Conservation (phyloP, 352 stramenopile species). For the Pythium guiyangense region DNA sequence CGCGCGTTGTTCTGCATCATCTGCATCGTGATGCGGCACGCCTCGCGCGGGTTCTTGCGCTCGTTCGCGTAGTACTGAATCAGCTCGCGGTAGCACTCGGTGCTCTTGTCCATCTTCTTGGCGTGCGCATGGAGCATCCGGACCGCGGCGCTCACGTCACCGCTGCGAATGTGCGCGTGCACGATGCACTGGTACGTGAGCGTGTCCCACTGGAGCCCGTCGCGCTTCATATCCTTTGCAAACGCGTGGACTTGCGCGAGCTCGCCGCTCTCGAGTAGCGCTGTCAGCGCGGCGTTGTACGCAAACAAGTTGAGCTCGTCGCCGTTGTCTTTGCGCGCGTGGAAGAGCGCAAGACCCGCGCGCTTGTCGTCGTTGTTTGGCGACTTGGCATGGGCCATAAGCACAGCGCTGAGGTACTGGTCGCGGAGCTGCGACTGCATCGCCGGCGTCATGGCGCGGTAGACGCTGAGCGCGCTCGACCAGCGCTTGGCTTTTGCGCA, state of each 20-base stretch:
- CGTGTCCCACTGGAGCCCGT: slow-evolving; percentile 58
- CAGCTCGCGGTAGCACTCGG: slow-evolving; percentile 65
- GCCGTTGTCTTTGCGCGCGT: slow-evolving; percentile 26
- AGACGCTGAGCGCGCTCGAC: slow-evolving; percentile 57
- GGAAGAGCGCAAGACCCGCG: slow-evolving; percentile 54
- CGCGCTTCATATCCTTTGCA: slow-evolving; percentile 54
- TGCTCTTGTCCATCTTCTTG: slow-evolving; percentile 71
- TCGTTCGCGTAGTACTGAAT: slow-evolving; percentile 65
- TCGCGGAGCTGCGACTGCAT: slow-evolving; percentile 32
- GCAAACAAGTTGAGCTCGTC: slow-evolving; percentile 67
- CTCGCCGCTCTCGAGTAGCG: slow-evolving; percentile 46
- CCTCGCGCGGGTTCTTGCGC: slow-evolving; percentile 55
- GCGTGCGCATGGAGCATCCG: slow-evolving; percentile 62
- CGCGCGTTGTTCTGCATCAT: slow-evolving; percentile 84
- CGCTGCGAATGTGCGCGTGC: slow-evolving; percentile 54
- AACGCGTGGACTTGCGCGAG: slow-evolving; percentile 53
- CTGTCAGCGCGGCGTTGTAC: slow-evolving; percentile 63
- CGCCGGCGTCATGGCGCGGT: slow-evolving; percentile 46
- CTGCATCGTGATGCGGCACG: slow-evolving; percentile 73
- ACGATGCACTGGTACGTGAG: slow-evolving; percentile 65
- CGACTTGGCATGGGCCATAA: slow-evolving; percentile 75
- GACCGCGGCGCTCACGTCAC: slow-evolving; percentile 53
- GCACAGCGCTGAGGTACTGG: slow-evolving; percentile 56
- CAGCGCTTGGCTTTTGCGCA: slow-evolving; percentile 76
- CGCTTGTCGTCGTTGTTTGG: slow-evolving; percentile 24